phyloP scores from a whole-genome alignment of 805 yeast genomes.

The Wickerhamomyces rabaulensis region DNA sequence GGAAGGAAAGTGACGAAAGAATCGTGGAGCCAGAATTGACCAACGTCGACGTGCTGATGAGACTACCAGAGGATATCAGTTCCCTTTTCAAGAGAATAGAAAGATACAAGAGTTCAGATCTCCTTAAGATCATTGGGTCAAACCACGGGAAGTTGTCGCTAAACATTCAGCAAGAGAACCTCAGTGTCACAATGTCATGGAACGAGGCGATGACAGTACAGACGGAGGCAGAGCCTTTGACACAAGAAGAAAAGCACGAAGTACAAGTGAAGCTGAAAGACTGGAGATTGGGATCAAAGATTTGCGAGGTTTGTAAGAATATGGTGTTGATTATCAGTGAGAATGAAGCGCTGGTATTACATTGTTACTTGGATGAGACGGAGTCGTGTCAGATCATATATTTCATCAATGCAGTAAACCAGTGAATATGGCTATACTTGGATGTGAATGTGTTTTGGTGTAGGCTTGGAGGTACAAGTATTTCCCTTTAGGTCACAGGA shows the following conservation, averaged over 20 bases:
- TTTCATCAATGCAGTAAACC: constrained; percentile 36
- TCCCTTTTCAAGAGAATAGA: constrained; percentile 59
- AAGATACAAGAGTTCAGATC: constrained; percentile 51
- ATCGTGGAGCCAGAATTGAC: constrained; percentile 60
- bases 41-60: constrained; percentile 50
- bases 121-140: constrained; percentile 45
- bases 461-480: too few species aligned
- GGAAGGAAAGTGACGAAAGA: constrained; percentile 45
- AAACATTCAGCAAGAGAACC: constrained; percentile 47
- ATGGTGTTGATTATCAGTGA: constrained; percentile 55
- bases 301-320: constrained; percentile 57
- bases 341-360: constrained; percentile 55
- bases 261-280: constrained; percentile 53
- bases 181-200: constrained; percentile 53
- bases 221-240: constrained; percentile 25
- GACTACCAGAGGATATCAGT: constrained; percentile 40
- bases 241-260: constrained; percentile 31
- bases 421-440: background rate
- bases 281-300: constrained; percentile 62
- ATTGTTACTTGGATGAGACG: constrained; percentile 60
- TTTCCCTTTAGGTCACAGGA: too few species aligned
- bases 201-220: constrained; percentile 46
- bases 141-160: constrained; percentile 45
- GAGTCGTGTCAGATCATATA: constrained; percentile 63
- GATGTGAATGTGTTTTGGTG: too few species aligned